Base-by-base conservation (phyloP, 2,329 filamentous ascomycete species). In the Colletotrichum horii region DNA sequence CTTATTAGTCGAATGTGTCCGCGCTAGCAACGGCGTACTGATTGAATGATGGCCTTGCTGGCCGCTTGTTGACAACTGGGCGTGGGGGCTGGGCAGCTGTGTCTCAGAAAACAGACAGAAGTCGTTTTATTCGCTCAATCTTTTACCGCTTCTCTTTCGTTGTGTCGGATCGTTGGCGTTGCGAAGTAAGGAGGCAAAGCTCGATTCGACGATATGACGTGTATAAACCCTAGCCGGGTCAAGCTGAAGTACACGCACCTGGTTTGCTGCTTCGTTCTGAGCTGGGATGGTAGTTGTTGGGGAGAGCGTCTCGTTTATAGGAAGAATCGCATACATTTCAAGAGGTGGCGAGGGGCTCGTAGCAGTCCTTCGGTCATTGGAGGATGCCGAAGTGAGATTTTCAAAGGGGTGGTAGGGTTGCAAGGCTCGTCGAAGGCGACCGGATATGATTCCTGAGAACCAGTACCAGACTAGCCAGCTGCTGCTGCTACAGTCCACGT, bases 21-120 rank as follows among this genome's bases (percentile, higher is more conserved):
- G 52, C 71, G 71, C 71, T 66, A 48, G 48, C 38, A 68, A n/a
- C 69, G 67, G 65, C 69, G 69, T 62, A 56, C 26, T 64, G 36
- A 67, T 55, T 67, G 58, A 52, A 38, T 48, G 68, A 68, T 48
- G 38, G 38, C 38, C 38, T 58, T 65, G 64, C 58, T 58, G 70
- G 64, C 58, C 28, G 73, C 70, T 68, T 58, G 74, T 48, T 74
- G 73, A 43, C 61, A 71, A 66, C 67, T 71, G 72, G 61, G n/a
- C 68, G 68, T 71, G 61, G 72, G 68, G 72, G 61, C 62, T 52
- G 62, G 72, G 52, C 38, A 75, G 72, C 72, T 66, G 52, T 74
- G 74, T 76, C 74, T 74, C 74, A 61, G 74, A 69, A 64, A 58
- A 65, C 38, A 66, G 64, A 73, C 16, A 67, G 14, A 8, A 26